Evolutionary conservation across 2,329 filamentous ascomycete species (phyloP).

Genomic region (Parascedosporium putredinis): DNA sequence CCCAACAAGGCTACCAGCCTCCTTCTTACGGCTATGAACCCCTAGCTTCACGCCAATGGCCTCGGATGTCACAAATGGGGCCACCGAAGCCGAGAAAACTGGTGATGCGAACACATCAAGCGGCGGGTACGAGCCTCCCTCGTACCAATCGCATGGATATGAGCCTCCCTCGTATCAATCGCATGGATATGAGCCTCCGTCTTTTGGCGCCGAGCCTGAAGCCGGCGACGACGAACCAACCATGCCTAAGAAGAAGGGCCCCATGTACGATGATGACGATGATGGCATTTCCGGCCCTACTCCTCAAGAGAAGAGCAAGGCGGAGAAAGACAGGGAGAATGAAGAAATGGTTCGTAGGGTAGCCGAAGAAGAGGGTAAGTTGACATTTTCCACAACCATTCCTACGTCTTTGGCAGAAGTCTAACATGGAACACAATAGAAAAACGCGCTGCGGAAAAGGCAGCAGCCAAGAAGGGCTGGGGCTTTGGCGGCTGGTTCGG

Average conservation of each 20-base stretch:
- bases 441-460: constrained; percentile 45
- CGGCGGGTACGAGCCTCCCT: constrained; percentile 49
- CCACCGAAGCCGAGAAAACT: not conserved
- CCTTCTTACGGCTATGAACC: constrained; percentile 42
- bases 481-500: constrained; percentile 79
- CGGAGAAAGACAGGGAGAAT: constrained; percentile 66
- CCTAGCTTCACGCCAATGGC: constrained; percentile 24
- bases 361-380: constrained; percentile 63
- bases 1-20: constrained; percentile 8
- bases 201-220: constrained; percentile 17
- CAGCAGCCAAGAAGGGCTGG: constrained; percentile 56
- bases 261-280: constrained; percentile 69
- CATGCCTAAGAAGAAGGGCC: constrained; percentile 62
- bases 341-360: constrained; percentile 78
- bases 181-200: constrained; percentile 41
- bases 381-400: not conserved
- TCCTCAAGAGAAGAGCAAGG: constrained; percentile 48
- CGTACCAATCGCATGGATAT: constrained; percentile 49
- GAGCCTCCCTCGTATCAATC: constrained; percentile 50
- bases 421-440: constrained; percentile 34
- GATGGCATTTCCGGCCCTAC: constrained; percentile 50
- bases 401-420: not conserved
- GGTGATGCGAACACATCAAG: constrained; percentile 12
- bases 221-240: constrained; percentile 36
- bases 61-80: constrained; percentile 6